Evolutionary conservation across 2,329 filamentous ascomycete species (phyloP).

Genomic region (Penicillium verrucosum): DNA sequence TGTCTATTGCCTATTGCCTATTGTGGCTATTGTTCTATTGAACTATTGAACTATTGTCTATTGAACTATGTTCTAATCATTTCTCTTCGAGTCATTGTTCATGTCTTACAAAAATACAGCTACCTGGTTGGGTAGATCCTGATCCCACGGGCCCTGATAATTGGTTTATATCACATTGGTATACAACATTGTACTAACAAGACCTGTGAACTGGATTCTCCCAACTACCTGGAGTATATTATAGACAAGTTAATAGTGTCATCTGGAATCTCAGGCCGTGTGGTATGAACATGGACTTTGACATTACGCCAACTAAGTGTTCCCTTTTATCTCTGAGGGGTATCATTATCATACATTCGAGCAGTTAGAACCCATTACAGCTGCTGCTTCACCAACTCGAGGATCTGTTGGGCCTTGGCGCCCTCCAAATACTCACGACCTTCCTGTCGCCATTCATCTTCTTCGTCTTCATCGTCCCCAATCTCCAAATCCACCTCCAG

Average conservation of each 20-base stretch:
- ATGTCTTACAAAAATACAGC: neutral
- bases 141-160: neutral
- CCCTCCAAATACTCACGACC: slow-evolving; percentile 45
- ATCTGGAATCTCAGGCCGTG: neutral
- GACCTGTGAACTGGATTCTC: neutral
- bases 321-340: slow-evolving; percentile 5
- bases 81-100: neutral
- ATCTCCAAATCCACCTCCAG: slow-evolving; percentile 61
- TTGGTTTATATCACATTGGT: neutral
- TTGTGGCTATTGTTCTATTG: neutral
- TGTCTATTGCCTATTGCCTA: neutral
- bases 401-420: slow-evolving; percentile 37
- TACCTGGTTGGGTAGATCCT: neutral
- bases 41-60: neutral
- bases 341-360: slow-evolving; percentile 15
- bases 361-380: neutral
- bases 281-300: neutral
- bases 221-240: neutral
- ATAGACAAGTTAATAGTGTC: neutral
- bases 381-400: slow-evolving; percentile 30
- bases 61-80: neutral
- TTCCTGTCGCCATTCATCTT: slow-evolving; percentile 31
- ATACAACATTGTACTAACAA: no score
- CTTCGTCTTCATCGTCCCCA: slow-evolving; percentile 39
- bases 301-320: neutral